Evolutionary conservation across 1,284 basidiomycete species (phyloP).

Genomic region (Pterula multifida): DNA sequence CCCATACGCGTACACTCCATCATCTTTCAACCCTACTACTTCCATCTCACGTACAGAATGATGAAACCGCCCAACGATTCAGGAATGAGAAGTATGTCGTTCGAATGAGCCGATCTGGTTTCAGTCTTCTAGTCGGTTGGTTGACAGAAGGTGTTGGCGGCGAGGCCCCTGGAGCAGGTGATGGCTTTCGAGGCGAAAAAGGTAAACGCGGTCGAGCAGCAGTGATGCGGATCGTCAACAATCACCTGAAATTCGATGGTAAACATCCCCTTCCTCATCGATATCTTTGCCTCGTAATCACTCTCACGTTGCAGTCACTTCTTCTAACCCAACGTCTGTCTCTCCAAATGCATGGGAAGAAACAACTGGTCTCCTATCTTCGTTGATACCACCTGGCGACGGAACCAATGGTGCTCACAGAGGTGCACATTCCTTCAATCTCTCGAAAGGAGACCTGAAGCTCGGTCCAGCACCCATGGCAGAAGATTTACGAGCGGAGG

Average conservation of each 20-base stretch:
- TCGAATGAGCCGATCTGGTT: conserved; percentile 85
- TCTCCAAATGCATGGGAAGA: conserved; percentile 67
- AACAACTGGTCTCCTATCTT: conserved; percentile 68
- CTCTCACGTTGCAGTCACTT: conserved; percentile 39
- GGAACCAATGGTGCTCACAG: conserved; percentile 23
- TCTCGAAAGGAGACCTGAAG: conserved; percentile 65
- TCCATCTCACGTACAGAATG: conserved; percentile 77
- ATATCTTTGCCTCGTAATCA: conserved; percentile 15
- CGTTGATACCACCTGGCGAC: conserved; percentile 50
- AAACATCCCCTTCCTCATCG: conserved; percentile 15
- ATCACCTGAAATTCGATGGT: conserved; percentile 88
- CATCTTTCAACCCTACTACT: conserved; percentile 77
- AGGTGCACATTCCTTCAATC: conserved; percentile 57
- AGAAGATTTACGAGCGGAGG: conserved; percentile 71
- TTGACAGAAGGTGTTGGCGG: conserved; percentile 86
- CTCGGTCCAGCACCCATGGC: conserved; percentile 71
- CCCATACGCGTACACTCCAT: conserved; percentile 66
- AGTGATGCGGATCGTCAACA: conserved; percentile 90
- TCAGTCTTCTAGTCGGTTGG: conserved; percentile 91
- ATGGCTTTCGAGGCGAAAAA: conserved; percentile 73
- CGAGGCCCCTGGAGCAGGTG: conserved; percentile 70
- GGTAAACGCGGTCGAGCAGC: conserved; percentile 72
- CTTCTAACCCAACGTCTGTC: conserved; percentile 53
- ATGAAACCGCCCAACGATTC: conserved; percentile 78
- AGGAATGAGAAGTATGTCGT: conserved; percentile 86